These are phyloP conservation scores for Besnoitia besnoiti DNA, from an alignment of 169 alveolate genomes.

Conservation along the genomic window DNA sequence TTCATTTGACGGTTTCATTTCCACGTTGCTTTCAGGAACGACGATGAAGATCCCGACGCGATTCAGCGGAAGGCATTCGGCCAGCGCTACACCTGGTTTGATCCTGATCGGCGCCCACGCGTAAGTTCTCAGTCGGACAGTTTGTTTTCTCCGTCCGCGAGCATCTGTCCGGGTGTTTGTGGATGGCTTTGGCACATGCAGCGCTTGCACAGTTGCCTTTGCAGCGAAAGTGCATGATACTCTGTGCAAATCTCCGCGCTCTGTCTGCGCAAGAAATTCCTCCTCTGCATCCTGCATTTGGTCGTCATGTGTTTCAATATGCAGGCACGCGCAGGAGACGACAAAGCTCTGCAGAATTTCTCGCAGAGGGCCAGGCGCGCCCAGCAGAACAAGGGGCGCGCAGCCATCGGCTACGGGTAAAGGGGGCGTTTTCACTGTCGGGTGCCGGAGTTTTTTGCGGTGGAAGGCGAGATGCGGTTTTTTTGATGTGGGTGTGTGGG, in stretches of 20 bases:
- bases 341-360: slow-evolving; percentile 25
- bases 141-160: no score
- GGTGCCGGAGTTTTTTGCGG: no score
- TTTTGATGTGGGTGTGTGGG: no score
- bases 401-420: slow-evolving; percentile 18
- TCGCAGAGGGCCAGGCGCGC: slow-evolving; percentile 21
- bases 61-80: slow-evolving; percentile 59
- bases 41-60: slow-evolving; percentile 64
- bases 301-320: background rate
- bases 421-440: background rate
- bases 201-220: no score
- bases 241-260: no score
- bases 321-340: slow-evolving; percentile 40
- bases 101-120: slow-evolving; percentile 34
- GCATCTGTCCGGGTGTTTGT: no score
- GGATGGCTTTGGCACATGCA: no score
- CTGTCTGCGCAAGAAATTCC: no score
- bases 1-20: no score
- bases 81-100: slow-evolving; percentile 64
- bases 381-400: slow-evolving; percentile 30
- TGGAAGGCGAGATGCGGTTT: no score
- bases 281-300: no score
- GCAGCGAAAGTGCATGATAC: no score
- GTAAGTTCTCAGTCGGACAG: slow-evolving; percentile 50
- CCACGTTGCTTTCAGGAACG: slow-evolving; percentile 11